A percentile compares a stretch with the other conserved stretches of the same genome.
Conservation (phyloP, 768 basidiomycete genomes). For the Tulasnella sp. region DNA sequence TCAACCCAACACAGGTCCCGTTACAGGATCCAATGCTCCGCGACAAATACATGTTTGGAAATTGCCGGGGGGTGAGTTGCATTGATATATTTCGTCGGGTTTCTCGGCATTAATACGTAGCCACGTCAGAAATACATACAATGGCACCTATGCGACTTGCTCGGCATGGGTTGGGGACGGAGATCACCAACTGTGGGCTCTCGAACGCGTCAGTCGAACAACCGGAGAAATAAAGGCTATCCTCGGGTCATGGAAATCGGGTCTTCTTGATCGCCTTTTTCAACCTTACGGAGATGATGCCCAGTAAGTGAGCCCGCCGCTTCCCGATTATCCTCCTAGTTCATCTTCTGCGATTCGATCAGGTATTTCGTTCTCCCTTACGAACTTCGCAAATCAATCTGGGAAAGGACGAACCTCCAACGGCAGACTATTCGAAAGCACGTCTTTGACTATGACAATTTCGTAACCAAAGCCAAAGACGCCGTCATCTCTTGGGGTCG, state of each 20-base stretch:
- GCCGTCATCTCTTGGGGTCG: neutral
- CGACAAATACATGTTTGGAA: neutral
- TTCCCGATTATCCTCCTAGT: neutral
- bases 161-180: neutral
- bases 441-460: slow-evolving; percentile 8
- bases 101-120: neutral
- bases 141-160: neutral
- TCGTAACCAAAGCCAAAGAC: slow-evolving; percentile 9
- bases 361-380: slow-evolving; percentile 1
- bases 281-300: neutral
- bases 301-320: neutral
- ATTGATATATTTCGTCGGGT: too few relatives aligned
- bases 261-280: neutral
- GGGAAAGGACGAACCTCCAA: neutral
- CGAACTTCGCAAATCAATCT: neutral
- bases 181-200: neutral
- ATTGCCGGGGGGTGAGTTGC: neutral
- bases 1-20: neutral
- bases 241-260: neutral
- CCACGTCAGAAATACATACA: neutral
- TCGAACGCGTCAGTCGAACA: neutral
- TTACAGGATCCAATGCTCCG: neutral
- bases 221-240: neutral
- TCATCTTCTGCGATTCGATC: neutral
- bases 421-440: neutral